Evolutionary conservation across 176 grass and related monocot genomes (phyloP).

Genomic region (Eleusine coracana): DNA sequence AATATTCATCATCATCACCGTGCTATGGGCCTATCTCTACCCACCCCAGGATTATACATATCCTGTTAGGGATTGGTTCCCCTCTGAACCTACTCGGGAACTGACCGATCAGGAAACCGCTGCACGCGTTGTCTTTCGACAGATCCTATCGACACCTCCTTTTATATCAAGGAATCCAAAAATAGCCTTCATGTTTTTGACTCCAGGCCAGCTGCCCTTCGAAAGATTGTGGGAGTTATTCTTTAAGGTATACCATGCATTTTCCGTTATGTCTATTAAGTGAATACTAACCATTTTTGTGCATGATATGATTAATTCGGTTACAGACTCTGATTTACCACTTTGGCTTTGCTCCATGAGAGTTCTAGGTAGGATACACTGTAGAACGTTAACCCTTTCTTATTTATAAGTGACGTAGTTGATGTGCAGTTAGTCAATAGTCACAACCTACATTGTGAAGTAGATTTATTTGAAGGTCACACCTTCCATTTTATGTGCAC

Average conservation of each 20-base stretch:
- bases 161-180: slow-evolving; percentile 58
- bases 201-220: slow-evolving; percentile 74
- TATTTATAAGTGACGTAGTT: background rate
- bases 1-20: slow-evolving; percentile 42
- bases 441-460: background rate
- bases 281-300: background rate
- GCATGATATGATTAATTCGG: background rate
- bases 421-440: background rate
- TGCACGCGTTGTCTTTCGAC: slow-evolving; percentile 55
- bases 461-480: background rate
- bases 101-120: slow-evolving; percentile 73
- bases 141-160: slow-evolving; percentile 62
- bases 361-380: background rate
- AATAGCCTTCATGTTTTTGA: slow-evolving; percentile 91
- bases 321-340: background rate
- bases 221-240: slow-evolving; percentile 88
- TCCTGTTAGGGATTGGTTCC: slow-evolving; percentile 77
- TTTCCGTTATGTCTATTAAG: background rate
- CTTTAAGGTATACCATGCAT: slow-evolving; percentile 52
- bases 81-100: slow-evolving; percentile 52
- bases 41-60: slow-evolving; percentile 61
- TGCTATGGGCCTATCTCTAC: slow-evolving; percentile 66
- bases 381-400: background rate
- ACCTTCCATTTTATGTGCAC: background rate
- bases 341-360: background rate